Base-by-base conservation (phyloP, 306 rosid species). In the Trichosanthes cucumerina region DNA sequence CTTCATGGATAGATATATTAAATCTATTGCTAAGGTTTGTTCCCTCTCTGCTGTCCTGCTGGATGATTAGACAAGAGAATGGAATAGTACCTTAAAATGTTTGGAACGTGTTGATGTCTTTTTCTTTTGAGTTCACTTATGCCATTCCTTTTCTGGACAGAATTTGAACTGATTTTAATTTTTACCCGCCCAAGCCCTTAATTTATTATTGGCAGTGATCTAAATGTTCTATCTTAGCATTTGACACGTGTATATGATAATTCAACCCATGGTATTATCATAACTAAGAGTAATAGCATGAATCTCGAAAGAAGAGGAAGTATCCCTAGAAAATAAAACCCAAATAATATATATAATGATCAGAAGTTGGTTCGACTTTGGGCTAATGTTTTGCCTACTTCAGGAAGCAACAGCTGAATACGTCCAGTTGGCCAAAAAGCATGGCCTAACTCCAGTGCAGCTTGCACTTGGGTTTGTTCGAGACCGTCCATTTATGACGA, bases 1-100 rank as follows among this genome's bases (percentile, higher is more conserved):
- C 66, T 92, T 86, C 89, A 95, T 92, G 97, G 97, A 91, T 79
- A 91, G 97, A 95, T 92, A 92, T 80, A 88, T 88, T 82, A 68
- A 84, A 86, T 92, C 97, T 13, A 3, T 75, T 71, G 76, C 98
- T 49, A 89, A 82, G 93, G 98, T 95, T 89, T 21, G 85, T 49
- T 43, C 50, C 36, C 54, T 75, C 33, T 0, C 47, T 58, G 13
- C 68, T 36, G n/a, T 34, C n/a, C 53, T 21, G 65, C 34, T 28
- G 9, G 9, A 66, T n/a, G 74, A 66, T 66, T 66, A 68, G 31
- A 39, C 75, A 39, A 68, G 18, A 68, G 33, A 66, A 66, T 66
- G 28, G 31, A n/a, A 38, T n/a, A 4, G 74, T 66, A 19, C 0
- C 31, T 65, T 65, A 2, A 64, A 64, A 36, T 64, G 71, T 64